Evolutionary conservation across 2,329 filamentous ascomycete species (phyloP).

Genomic region (Fusarium sp.): DNA sequence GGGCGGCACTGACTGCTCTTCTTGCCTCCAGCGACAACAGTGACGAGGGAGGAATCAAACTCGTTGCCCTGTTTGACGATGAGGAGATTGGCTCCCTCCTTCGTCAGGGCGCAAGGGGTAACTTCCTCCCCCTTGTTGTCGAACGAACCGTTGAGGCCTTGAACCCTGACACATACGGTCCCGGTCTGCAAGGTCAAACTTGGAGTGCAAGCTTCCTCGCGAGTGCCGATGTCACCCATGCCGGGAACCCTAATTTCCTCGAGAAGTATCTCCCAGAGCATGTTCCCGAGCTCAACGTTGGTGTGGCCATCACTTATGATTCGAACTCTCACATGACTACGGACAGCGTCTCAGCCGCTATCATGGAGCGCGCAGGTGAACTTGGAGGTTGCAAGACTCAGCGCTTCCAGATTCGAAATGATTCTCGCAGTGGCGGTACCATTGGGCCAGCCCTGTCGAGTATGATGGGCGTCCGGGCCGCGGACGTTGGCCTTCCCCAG

Average conservation of each 20-base stretch:
- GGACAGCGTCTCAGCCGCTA: conserved; percentile 85
- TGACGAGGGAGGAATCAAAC: conserved; percentile 80
- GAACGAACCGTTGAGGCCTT: conserved; percentile 84
- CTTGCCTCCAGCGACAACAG: conserved; percentile 74
- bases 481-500: conserved; percentile 92
- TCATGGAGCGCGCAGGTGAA: conserved; percentile 84
- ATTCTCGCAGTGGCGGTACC: conserved; percentile 89
- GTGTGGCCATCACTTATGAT: conserved; percentile 84
- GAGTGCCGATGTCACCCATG: conserved; percentile 93
- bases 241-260: conserved; percentile 94
- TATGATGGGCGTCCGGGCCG: conserved; percentile 83
- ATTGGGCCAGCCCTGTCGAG: conserved; percentile 93
- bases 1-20: conserved; percentile 88
- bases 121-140: conserved; percentile 86
- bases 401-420: conserved; percentile 95
- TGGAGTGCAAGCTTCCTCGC: conserved; percentile 89
- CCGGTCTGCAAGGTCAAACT: conserved; percentile 81
- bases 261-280: conserved; percentile 87
- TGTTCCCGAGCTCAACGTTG: conserved; percentile 89
- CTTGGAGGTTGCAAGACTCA: conserved; percentile 81
- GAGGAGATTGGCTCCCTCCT: conserved; percentile 95
- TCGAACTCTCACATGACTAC: conserved; percentile 97
- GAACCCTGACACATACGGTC: conserved; percentile 68
- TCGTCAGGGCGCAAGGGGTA: conserved; percentile 89
- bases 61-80: conserved; percentile 95